Conservation (phyloP, 768 basidiomycete genomes). For the Pleurotus tuoliensis region DNA sequence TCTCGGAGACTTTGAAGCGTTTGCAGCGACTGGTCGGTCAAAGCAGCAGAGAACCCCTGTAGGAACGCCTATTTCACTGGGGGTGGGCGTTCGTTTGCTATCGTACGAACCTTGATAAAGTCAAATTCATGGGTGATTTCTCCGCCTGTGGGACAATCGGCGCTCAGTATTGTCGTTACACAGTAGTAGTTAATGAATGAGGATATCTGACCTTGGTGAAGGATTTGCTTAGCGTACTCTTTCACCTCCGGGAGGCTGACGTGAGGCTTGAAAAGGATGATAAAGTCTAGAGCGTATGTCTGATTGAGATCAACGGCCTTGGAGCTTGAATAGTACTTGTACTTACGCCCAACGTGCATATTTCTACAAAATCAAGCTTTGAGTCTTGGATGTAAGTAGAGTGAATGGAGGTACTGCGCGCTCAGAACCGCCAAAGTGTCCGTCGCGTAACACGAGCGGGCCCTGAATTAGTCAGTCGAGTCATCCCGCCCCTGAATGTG, state of each 20-base stretch:
- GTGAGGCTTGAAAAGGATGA: slow-evolving; percentile 8
- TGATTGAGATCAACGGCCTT: not conserved
- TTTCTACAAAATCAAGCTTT: no score
- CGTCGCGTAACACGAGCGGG: no score
- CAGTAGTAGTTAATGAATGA: no score
- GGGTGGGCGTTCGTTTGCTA: not conserved
- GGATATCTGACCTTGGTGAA: not conserved
- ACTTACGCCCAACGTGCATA: not conserved
- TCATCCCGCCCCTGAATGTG: no score
- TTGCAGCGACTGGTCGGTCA: not conserved
- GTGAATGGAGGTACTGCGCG: no score
- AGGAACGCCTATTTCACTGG: not conserved
- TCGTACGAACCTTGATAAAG: slow-evolving; percentile 3
- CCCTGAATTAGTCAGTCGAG: no score
- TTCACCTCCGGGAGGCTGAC: slow-evolving; percentile 1
- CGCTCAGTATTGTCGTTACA: not conserved
- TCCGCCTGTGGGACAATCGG: not conserved
- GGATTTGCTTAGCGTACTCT: not conserved
- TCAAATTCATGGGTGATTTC: slow-evolving; percentile 1
- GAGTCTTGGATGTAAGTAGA: no score
- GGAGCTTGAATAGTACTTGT: not conserved
- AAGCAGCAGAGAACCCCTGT: slow-evolving; percentile 7
- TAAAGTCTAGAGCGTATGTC: not conserved
- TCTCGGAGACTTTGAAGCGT: not conserved
- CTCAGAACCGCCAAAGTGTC: no score